phyloP scores from a whole-genome alignment of 78 protist species.

The Dictyostelium firmibasis region DNA sequence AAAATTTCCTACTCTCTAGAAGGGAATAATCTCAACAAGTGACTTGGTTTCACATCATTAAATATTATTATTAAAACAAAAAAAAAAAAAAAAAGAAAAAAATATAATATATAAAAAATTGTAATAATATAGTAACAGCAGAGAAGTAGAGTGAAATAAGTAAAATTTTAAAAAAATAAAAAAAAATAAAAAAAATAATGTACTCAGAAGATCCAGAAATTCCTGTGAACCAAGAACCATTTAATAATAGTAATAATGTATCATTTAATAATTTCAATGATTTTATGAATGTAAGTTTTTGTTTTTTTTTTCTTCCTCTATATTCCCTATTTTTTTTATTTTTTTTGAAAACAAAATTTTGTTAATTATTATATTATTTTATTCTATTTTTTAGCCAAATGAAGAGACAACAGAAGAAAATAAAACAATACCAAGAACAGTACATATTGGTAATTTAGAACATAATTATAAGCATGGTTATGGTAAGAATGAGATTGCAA shows the following conservation, averaged over 20 bases:
- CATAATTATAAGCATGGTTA: slow-evolving; percentile 10
- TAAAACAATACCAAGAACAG: slow-evolving; percentile 27
- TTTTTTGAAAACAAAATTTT: too few species aligned
- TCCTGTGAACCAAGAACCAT: neutral
- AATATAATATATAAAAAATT: neutral
- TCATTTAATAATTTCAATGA: neutral
- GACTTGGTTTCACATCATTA: neutral
- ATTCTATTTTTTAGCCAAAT: neutral
- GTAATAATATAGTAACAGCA: neutral
- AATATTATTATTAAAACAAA: neutral
- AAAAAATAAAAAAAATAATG: neutral
- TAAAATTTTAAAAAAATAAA: neutral
- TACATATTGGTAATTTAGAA: slow-evolving; percentile 19
- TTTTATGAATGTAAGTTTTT: neutral
- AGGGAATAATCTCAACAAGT: neutral
- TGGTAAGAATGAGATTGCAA: slow-evolving; percentile 71
- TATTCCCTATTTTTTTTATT: too few species aligned
- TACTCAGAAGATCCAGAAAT: neutral
- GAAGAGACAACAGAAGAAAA: neutral
- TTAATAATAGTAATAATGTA: neutral
- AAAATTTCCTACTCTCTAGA: neutral
- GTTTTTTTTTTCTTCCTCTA: too few species aligned
- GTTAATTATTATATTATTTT: too few species aligned
- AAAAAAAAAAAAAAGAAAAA: neutral
- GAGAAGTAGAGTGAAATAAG: too few species aligned